Evolutionary conservation across 2,329 filamentous ascomycete genomes (phyloP), one percentile per base, ranked within the genome.

Genomic region (Myriosclerotinia duriaeana): DNA sequence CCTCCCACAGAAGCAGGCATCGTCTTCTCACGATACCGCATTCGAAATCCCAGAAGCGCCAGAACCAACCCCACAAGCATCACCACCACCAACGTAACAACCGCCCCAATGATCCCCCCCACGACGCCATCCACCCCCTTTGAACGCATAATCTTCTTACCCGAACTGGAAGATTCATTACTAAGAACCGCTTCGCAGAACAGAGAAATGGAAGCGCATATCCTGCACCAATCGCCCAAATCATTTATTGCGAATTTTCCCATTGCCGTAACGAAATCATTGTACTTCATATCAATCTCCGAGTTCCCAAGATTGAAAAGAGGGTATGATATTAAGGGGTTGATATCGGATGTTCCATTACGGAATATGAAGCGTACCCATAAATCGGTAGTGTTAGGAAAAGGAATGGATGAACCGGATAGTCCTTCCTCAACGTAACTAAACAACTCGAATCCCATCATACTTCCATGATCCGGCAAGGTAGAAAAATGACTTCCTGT

Each of bases 401-500:
- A 12, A 52, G 70, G 63, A 62, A 77, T 76, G 38, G 80, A 75
- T 22, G 79, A 80, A 53, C 22, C 7, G 3, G 36, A 42, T n/a
- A 44, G 66, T 12, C 36, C 17, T 60, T 67, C 11, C 53, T 71
- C 64, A 63, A 77, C 76, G 44, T 80, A 76, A 22, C 79, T 80
- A 68, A 82, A 82, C 6, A 88, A 76, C 78, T 97, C 93, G 74
- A 95, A 93, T 0, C 85, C 80, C 83, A 96, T 89, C 52, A 86
- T 84, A 0, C 87, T 88, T 0, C 92, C 92, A 48, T 92, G 91
- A 70, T 88, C 83, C 0, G 90, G 87, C 17, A 87, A 70, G 70
- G 75, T 42, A 67, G 74, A 55, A 74, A 80, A 82, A 22, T 34
- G n/a, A 1, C 81, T 74, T 87, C 86, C 62, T 86, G 76, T 0